Conservation (phyloP, 768 basidiomycete genomes). For the Phanerodontia chrysosporium region DNA sequence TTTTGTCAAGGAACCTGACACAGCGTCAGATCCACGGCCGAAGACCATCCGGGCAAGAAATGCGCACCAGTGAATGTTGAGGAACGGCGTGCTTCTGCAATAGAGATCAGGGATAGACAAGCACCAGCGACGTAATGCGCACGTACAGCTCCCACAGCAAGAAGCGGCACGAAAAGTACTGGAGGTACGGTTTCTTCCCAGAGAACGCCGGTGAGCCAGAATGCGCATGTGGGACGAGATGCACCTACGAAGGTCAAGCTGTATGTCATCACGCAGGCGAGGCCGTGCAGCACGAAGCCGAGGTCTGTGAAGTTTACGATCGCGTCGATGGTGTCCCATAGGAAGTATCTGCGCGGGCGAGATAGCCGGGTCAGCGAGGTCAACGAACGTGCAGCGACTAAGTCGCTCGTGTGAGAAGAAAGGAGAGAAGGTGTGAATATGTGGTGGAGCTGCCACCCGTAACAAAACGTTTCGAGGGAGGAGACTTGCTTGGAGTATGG, state of each 20-base stretch:
- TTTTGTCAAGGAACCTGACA: conserved; percentile 73
- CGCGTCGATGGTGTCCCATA: conserved; percentile 81
- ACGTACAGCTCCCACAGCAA: conserved; percentile 78
- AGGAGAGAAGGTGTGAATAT: background rate
- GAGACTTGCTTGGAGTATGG: background rate
- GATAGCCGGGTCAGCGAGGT: background rate
- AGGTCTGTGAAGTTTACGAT: conserved; percentile 62
- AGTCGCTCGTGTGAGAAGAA: background rate
- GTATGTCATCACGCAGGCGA: conserved; percentile 64
- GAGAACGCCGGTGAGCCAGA: background rate
- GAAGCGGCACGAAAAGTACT: conserved; percentile 75
- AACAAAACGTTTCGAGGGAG: too few relatives aligned
- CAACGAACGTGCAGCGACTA: background rate
- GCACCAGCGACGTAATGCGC: background rate
- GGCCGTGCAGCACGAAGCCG: conserved; percentile 75
- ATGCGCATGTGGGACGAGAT: background rate
- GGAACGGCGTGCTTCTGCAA: conserved; percentile 73
- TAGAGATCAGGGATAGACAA: background rate
- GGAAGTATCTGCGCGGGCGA: conserved; percentile 51
- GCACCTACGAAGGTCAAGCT: conserved; percentile 62
- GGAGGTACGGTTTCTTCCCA: conserved; percentile 57
- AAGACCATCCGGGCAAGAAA: background rate
- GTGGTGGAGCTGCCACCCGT: background rate
- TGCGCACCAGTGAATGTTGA: conserved; percentile 81
- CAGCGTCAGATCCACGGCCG: background rate